Base-by-base conservation (phyloP, 257 asterid genomes). In the Solanum dulcamara region DNA sequence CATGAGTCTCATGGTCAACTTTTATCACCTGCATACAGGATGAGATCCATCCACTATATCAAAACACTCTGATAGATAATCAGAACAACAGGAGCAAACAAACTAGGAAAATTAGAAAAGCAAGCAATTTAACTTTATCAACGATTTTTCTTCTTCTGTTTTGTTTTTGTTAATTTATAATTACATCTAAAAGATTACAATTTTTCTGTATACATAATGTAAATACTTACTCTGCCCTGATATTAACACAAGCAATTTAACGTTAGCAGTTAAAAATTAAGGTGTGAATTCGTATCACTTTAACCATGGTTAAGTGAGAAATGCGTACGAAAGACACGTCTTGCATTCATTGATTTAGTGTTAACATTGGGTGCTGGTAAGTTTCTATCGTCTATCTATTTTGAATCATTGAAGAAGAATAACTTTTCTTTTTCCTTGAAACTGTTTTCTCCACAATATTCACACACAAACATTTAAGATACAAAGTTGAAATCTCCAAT, bases 1-100 rank as follows among this genome's bases (percentile, higher is more conserved):
- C 97, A 40, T 93, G 97, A 67, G 93, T 88, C 35, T 93, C 98
- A 33, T 93, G 92, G 81, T 93, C 94, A 28, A 94, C 98, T 88
- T 91, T 93, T 84, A 94, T 94, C 87, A 92, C 98, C 95, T 92
- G 90, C 68, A 57, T 48, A 28, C 62, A 17, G 44, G 64, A 48
- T 1, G 0, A 46, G 42, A 77, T 48, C 28, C 44, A 46, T 48
- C 1, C 64, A 77, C 3, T 0, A 48, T 26, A 15, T 77, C 15
- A 28, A 15, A 46, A 14, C 37, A 42, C 9, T 7, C 26, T 46
- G 26, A 75, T 26, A 2, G 7, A 44, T 8, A 44, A 40, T 1
- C 82, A 8, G 24, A 28, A 44, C 26, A 40, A 33, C 46, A 18
- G 33, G 80, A 70, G 28, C 28, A 35, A 33, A 70, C 48, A 13